Percentiles rank a stretch among this genome's conserved stretches.
Evolutionary conservation across 2,329 filamentous ascomycete genomes (phyloP).

Genomic region (Fusarium nanum): DNA sequence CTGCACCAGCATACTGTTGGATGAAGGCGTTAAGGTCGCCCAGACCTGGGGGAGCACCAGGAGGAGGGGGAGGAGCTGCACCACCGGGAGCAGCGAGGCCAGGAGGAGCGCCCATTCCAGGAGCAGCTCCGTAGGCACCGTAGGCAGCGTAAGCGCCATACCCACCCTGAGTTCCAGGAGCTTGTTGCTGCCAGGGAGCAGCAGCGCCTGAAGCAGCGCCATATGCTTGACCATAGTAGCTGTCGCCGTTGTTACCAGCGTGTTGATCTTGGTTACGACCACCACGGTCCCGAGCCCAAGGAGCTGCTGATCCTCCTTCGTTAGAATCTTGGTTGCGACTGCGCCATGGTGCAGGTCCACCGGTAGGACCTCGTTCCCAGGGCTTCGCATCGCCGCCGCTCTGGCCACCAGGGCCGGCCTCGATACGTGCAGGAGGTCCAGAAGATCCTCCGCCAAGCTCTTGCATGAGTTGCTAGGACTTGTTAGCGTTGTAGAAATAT

Average conservation of each 20-base stretch:
- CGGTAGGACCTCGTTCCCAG: constrained; percentile 88
- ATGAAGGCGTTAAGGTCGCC: constrained; percentile 73
- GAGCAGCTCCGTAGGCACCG: constrained; percentile 61
- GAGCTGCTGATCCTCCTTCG: constrained; percentile 63
- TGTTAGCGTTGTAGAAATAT: constrained; percentile 54
- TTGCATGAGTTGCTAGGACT: constrained; percentile 88
- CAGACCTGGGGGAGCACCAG: constrained; percentile 62
- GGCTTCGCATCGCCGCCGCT: constrained; percentile 76
- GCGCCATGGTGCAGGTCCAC: constrained; percentile 85
- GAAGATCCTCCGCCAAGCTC: constrained; percentile 79
- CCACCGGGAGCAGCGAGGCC: constrained; percentile 59
- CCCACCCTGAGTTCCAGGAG: constrained; percentile 63
- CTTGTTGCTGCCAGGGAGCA: constrained; percentile 69
- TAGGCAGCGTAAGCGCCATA: constrained; percentile 66
- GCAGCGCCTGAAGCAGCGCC: constrained; percentile 46
- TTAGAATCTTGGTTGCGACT: constrained; percentile 65
- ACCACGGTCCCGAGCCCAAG: constrained; percentile 72
- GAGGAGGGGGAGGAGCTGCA: constrained; percentile 57
- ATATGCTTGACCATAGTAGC: constrained; percentile 49
- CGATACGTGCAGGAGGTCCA: constrained; percentile 81
- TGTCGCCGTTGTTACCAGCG: constrained; percentile 45
- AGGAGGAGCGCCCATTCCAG: constrained; percentile 55
- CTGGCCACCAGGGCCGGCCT: constrained; percentile 76
- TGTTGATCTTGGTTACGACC: constrained; percentile 59
- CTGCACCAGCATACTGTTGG: constrained; percentile 76